Conservation (phyloP, 441 rosid species). For the Mallotus japonicus region DNA sequence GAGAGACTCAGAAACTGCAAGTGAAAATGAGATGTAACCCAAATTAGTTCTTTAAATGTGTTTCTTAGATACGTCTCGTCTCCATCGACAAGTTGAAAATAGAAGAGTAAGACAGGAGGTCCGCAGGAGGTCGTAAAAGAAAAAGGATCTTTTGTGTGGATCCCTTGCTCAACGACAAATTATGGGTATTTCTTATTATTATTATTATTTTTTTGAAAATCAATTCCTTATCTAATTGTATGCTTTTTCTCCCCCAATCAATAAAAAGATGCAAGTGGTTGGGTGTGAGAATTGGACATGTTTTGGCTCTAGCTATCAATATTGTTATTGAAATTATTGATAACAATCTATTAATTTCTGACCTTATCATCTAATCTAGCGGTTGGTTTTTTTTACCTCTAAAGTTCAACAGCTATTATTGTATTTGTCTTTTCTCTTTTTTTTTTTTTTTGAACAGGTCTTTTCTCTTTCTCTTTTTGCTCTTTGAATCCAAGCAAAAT, state of each 20-base stretch:
- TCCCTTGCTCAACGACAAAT: background rate
- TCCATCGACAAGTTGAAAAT: background rate
- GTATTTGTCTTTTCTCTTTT: too few species aligned
- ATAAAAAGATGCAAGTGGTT: background rate
- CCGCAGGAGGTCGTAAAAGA: too few species aligned
- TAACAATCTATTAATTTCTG: too few species aligned
- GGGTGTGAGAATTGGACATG: background rate
- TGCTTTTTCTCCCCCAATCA: background rate
- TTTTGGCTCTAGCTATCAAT: too few species aligned
- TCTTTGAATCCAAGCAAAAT: too few species aligned
- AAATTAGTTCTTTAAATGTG: background rate
- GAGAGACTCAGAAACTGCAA: background rate
- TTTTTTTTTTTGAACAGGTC: too few species aligned
- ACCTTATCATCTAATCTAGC: too few species aligned
- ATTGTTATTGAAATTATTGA: too few species aligned
- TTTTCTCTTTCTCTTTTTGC: too few species aligned
- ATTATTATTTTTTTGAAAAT: background rate
- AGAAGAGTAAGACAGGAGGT: background rate
- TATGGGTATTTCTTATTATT: background rate
- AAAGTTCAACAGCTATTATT: too few species aligned
- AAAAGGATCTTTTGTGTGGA: background rate
- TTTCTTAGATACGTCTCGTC: background rate
- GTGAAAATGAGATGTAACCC: background rate
- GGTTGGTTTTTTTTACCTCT: too few species aligned
- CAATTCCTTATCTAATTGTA: background rate